A percentile compares a stretch with the other conserved stretches of the same genome.
These are phyloP conservation scores for Paraleonurus japonicus DNA, from an alignment of 257 asterid species.

Conservation along the genomic window DNA sequence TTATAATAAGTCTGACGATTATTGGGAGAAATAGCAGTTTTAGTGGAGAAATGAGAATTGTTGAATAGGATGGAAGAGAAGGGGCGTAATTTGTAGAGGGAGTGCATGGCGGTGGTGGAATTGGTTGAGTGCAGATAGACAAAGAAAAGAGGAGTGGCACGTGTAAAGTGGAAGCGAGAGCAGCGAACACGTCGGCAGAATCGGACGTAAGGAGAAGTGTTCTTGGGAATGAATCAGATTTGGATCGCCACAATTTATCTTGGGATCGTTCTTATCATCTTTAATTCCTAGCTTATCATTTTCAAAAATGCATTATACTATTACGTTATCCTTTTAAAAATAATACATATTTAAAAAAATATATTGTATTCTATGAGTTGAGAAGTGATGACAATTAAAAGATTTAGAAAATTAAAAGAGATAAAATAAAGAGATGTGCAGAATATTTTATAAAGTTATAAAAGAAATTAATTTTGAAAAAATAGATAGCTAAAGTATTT, in stretches of 20 bases:
- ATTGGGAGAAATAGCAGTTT: not conserved
- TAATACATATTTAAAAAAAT: too few species aligned
- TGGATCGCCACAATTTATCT: not conserved
- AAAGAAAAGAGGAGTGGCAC: not conserved
- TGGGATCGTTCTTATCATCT: not conserved
- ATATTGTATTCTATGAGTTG: too few species aligned
- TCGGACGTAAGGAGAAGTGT: slow-evolving; percentile 9
- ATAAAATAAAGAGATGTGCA: too few species aligned
- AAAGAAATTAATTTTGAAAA: too few species aligned
- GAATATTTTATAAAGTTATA: too few species aligned
- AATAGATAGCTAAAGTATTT: too few species aligned
- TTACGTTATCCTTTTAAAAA: too few species aligned
- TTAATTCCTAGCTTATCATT: too few species aligned
- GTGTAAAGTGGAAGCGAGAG: slow-evolving; percentile 25
- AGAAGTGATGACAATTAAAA: too few species aligned
- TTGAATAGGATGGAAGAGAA: not conserved
- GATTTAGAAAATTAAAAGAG: too few species aligned
- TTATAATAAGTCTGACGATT: too few species aligned
- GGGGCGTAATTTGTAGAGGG: not conserved
- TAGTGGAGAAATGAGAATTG: not conserved
- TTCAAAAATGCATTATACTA: too few species aligned
- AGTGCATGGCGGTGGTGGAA: slow-evolving; percentile 13
- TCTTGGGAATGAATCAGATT: not conserved
- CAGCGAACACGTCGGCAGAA: slow-evolving; percentile 33
- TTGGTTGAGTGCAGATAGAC: not conserved